Conservation (phyloP, 176 grass and related monocot species). For the Musa acuminata region DNA sequence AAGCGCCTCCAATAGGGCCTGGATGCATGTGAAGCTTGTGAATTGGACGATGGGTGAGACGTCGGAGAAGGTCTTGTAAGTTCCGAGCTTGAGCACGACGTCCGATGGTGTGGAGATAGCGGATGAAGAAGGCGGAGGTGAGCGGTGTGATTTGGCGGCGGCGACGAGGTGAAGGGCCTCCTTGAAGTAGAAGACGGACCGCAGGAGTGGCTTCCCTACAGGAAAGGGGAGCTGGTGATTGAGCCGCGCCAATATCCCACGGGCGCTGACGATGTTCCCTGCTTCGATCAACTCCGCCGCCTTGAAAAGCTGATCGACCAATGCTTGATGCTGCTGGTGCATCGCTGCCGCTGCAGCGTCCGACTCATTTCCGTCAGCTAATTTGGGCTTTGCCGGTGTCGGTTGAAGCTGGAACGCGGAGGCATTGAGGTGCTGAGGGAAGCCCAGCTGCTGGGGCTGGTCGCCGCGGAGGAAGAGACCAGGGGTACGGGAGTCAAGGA, state of each 20-base stretch:
- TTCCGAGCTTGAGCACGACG: conserved; percentile 45
- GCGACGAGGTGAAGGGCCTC: conserved; percentile 70
- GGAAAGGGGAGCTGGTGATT: conserved; percentile 38
- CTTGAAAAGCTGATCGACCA: conserved; percentile 39
- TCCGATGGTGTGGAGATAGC: conserved; percentile 28
- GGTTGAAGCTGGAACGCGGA: background rate
- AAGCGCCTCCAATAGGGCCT: conserved; percentile 46
- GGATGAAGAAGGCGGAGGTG: background rate
- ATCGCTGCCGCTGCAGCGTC: background rate
- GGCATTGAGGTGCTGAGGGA: background rate
- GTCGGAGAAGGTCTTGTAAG: conserved; percentile 50
- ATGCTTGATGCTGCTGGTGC: conserved; percentile 5
- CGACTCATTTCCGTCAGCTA: background rate
- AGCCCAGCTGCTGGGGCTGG: background rate
- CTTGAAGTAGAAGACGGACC: conserved; percentile 92
- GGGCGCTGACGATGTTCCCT: conserved; percentile 35
- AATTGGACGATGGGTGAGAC: conserved; percentile 49
- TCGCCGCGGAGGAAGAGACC: background rate
- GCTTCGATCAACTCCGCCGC: conserved; percentile 27
- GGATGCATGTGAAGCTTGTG: conserved; percentile 42
- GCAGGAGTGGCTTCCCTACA: conserved; percentile 10
- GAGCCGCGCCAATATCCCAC: conserved; percentile 65
- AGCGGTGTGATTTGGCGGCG: conserved; percentile 13
- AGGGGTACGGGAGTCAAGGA: background rate
- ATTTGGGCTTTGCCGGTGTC: background rate